Conservation (phyloP, 176 grass and related monocot species). For the Phyllostachys edulis region DNA sequence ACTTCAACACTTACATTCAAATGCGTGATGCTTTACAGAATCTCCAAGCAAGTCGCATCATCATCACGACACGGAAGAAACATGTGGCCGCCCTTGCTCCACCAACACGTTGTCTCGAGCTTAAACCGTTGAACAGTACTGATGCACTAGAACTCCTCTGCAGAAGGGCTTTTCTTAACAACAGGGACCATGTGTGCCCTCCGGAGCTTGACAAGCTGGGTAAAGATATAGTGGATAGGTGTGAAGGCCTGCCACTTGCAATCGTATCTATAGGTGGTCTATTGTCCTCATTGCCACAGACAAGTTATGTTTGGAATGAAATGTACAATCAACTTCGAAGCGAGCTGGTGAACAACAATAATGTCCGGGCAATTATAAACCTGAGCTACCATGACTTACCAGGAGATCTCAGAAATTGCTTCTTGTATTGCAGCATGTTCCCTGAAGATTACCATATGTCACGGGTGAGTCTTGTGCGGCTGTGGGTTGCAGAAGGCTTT, state of each 20-base stretch:
- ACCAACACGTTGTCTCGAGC: neutral
- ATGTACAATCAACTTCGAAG: conserved; percentile 23
- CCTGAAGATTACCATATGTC: conserved; percentile 17
- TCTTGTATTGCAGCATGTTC: conserved; percentile 58
- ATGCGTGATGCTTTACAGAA: conserved; percentile 26
- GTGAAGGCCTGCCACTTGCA: conserved; percentile 29
- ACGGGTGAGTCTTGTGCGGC: neutral
- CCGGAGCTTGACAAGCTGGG: conserved; percentile 10
- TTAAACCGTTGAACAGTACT: neutral
- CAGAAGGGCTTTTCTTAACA: conserved; percentile 22
- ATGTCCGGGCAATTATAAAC: conserved; percentile 44
- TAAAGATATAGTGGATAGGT: conserved; percentile 35
- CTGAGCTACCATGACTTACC: conserved; percentile 48
- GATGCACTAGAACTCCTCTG: neutral
- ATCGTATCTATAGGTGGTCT: conserved; percentile 33
- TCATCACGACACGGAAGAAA: conserved; percentile 46
- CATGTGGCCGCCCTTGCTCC: conserved; percentile 27
- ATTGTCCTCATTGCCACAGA: conserved; percentile 21
- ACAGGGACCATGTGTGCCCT: conserved; percentile 20
- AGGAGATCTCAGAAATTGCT: conserved; percentile 45
- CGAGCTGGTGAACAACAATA: conserved; percentile 15
- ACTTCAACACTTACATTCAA: no score
- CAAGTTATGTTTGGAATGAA: conserved; percentile 23
- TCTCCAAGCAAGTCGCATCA: conserved; percentile 4
- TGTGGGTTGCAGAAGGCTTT: conserved; percentile 36